Base-by-base conservation (phyloP, 176 grass and related monocot genomes). In the Pharus latifolius region DNA sequence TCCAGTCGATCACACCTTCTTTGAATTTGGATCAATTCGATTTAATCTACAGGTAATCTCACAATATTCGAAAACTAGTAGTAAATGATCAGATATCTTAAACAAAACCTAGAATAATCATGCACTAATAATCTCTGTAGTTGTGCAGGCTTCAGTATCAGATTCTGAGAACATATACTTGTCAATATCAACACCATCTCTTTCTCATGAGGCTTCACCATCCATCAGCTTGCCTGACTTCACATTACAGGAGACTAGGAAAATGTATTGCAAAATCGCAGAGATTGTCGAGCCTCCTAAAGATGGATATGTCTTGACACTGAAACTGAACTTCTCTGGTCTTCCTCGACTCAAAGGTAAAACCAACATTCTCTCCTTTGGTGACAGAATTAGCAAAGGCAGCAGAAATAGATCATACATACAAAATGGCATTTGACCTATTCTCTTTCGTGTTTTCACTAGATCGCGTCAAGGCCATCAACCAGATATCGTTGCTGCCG, bases 1-100 rank as follows among this genome's bases (percentile, higher is more conserved):
- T 70, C 77, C 87, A 10, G 72, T 93, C 9, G 95, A 98, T 63
- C 90, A 98, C 46, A 94, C 81, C 46, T 87, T 91, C 29, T 90
- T 82, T 78, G 95, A 98, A 57, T 71, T 88, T 3, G 95, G 90
- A 14, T 88, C 84, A 3, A 76, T 94, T 71, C 63, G 73, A 15
- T 99, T 94, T 11, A 75, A 94, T 46, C 54, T 98, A 24, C 81
- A 88, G 89, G 94, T 92, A 79, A 48, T 34, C 38, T 13, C 45
- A 37, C 19, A n/a, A n/a, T n/a, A n/a, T 49, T 10, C 11, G 35
- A 45, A 65, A 22, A 29, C 0, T 67, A 37, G 28, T 61, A 9
- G 4, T 54, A 85, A 63, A 35, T 34, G 15, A 34, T 17, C 35
- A 7, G 12, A n/a, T 32, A 27, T 32, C 28, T 44, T 29, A 57